phyloP scores from a whole-genome alignment of 83 land plant genomes.

The Isoetes engelmannii region DNA sequence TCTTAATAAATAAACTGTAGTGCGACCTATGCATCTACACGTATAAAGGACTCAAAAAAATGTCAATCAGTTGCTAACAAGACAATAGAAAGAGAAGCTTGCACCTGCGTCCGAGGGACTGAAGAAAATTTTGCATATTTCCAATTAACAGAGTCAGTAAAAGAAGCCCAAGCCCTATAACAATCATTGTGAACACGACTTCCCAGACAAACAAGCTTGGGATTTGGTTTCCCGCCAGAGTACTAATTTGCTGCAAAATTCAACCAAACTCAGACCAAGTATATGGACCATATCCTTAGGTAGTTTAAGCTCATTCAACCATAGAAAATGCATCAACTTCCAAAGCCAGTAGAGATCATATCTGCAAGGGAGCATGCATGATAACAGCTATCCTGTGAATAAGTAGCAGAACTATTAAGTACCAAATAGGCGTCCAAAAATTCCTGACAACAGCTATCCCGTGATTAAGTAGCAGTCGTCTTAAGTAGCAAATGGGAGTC shows the following conservation, averaged over 20 bases:
- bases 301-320: background rate
- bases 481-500: too few species aligned
- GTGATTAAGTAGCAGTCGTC: too few species aligned
- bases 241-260: constrained; percentile 78
- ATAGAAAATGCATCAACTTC: background rate
- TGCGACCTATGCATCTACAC: too few species aligned
- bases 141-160: constrained; percentile 88
- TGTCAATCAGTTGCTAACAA: too few species aligned
- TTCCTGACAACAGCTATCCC: too few species aligned
- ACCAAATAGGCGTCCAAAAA: too few species aligned
- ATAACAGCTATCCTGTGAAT: background rate
- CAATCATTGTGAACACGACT: constrained; percentile 79
- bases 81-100: background rate
- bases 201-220: constrained; percentile 86
- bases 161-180: constrained; percentile 78
- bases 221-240: constrained; percentile 78
- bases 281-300: too few species aligned
- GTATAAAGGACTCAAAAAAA: too few species aligned
- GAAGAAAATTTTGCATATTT: constrained; percentile 96
- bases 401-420: too few species aligned
- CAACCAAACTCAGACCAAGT: background rate
- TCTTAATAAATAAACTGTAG: too few species aligned
- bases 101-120: constrained; percentile 84
- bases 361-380: background rate
- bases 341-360: background rate